phyloP scores from a whole-genome alignment of 2,329 filamentous ascomycete genomes.

The Colletotrichum destructivum region DNA sequence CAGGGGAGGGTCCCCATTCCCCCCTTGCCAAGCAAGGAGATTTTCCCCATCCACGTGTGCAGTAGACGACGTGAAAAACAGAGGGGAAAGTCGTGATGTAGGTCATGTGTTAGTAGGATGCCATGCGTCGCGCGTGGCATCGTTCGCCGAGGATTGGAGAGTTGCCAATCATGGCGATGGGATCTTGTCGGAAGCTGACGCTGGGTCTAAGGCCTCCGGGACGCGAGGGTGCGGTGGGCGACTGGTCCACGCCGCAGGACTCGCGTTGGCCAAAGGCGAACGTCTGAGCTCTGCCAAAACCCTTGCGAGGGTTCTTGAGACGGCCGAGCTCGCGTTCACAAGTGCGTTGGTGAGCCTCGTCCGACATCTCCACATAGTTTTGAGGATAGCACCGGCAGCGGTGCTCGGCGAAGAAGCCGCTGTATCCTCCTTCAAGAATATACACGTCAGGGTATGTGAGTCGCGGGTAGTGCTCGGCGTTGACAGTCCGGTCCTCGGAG shows the following conservation, averaged over 20 bases:
- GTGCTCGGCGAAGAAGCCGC: constrained; percentile 88
- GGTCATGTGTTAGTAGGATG: constrained; percentile 68
- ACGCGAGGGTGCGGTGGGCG: constrained; percentile 67
- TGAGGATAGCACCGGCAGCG: constrained; percentile 89
- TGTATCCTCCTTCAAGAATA: constrained; percentile 96
- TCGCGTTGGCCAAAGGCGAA: constrained; percentile 91
- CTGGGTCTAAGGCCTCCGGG: constrained; percentile 54
- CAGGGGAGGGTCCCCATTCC: constrained; percentile 9
- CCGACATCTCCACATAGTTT: constrained; percentile 97
- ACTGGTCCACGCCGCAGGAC: constrained; percentile 65
- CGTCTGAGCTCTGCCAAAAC: constrained; percentile 89
- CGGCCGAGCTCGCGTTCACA: constrained; percentile 96
- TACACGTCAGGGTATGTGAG: constrained; percentile 98
- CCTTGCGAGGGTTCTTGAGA: constrained; percentile 87
- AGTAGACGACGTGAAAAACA: constrained; percentile 45
- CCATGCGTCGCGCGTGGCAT: constrained; percentile 72
- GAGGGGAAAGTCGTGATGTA: constrained; percentile 15
- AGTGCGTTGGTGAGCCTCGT: constrained; percentile 89
- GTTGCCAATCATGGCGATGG: constrained; percentile 61
- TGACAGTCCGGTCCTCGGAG: constrained; percentile 87
- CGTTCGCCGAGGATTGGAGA: constrained; percentile 65
- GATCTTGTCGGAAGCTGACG: constrained; percentile 54
- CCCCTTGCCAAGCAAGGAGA: constrained; percentile 31
- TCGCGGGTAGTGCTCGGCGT: constrained; percentile 87
- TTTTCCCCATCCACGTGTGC: constrained; percentile 46